Percentiles rank a stretch among this genome's conserved stretches.
phyloP scores from a whole-genome alignment of 1,284 basidiomycete species.

The Irpex sp. region DNA sequence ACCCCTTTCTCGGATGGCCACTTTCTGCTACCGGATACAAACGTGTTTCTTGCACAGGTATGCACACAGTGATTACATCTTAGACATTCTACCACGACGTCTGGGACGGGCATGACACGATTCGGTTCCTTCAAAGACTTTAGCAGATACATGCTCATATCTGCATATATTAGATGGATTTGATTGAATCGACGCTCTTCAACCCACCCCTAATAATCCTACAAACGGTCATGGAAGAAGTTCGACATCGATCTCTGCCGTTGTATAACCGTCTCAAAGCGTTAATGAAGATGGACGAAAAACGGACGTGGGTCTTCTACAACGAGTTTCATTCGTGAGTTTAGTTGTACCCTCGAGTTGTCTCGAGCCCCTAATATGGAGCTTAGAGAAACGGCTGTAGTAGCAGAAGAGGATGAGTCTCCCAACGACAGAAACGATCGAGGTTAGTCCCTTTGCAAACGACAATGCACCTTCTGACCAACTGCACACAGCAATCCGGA shows the following conservation, averaged over 20 bases:
- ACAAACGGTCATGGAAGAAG: slow-evolving; percentile 96
- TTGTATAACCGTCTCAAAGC: slow-evolving; percentile 89
- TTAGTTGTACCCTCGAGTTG: not conserved
- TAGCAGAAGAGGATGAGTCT: slow-evolving; percentile 68
- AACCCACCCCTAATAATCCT: slow-evolving; percentile 80
- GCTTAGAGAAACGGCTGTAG: slow-evolving; percentile 69
- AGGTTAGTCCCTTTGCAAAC: slow-evolving; percentile 40
- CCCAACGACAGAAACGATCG: slow-evolving; percentile 93
- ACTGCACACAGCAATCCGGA: slow-evolving; percentile 65
- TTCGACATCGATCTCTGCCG: slow-evolving; percentile 90
- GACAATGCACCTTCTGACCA: not conserved
- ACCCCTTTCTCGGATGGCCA: slow-evolving; percentile 60
- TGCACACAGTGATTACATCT: too few species aligned
- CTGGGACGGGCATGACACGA: too few species aligned
- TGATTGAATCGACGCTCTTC: slow-evolving; percentile 76
- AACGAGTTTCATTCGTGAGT: slow-evolving; percentile 83
- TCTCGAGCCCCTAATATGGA: not conserved
- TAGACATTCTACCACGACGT: too few species aligned
- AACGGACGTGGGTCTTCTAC: slow-evolving; percentile 83
- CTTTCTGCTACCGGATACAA: slow-evolving; percentile 92
- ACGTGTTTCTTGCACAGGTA: slow-evolving; percentile 90
- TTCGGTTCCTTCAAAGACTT: not conserved
- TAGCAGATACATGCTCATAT: not conserved
- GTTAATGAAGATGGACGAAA: slow-evolving; percentile 76
- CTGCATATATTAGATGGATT: slow-evolving; percentile 69